These are phyloP conservation scores for Gossypium bickii DNA, from an alignment of 345 rosid species.

Conservation along the genomic window DNA sequence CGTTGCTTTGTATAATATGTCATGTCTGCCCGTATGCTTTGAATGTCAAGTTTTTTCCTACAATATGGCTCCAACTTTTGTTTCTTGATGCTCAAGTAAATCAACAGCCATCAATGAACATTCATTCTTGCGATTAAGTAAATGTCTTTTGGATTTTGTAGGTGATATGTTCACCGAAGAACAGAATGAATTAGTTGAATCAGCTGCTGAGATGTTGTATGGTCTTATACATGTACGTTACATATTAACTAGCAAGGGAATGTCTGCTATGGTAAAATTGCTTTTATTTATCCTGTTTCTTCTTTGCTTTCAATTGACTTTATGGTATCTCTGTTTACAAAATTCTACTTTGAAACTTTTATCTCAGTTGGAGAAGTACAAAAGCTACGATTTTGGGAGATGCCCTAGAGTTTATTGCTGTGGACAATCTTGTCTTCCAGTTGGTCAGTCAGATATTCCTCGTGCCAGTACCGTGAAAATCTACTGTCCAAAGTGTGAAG, in stretches of 20 bases:
- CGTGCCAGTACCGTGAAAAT: slow-evolving; percentile 94
- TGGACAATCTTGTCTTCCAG: slow-evolving; percentile 97
- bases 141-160: slow-evolving; percentile 23
- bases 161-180: slow-evolving; percentile 96
- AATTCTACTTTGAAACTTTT: slow-evolving; percentile 12
- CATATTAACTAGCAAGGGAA: slow-evolving; percentile 84
- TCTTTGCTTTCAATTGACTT: not conserved
- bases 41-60: not conserved
- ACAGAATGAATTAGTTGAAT: slow-evolving; percentile 91
- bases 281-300: not conserved
- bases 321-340: slow-evolving; percentile 1
- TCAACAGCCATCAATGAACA: not conserved
- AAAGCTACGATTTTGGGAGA: slow-evolving; percentile 89
- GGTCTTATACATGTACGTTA: slow-evolving; percentile 95
- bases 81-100: not conserved
- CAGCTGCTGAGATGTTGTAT: slow-evolving; percentile 93
- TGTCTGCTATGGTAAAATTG: slow-evolving; percentile 76
- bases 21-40: not conserved
- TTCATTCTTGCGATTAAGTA: slow-evolving; percentile 8
- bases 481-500: slow-evolving; percentile 96
- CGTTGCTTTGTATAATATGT: not conserved
- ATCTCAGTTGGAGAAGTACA: slow-evolving; percentile 65
- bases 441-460: slow-evolving; percentile 97
- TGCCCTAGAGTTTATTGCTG: slow-evolving; percentile 99
- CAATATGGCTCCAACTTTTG: not conserved